Percentiles rank a stretch among this genome's conserved stretches.
phyloP scores from a whole-genome alignment of 306 rosid species.

The Quercus aquifolioides region DNA sequence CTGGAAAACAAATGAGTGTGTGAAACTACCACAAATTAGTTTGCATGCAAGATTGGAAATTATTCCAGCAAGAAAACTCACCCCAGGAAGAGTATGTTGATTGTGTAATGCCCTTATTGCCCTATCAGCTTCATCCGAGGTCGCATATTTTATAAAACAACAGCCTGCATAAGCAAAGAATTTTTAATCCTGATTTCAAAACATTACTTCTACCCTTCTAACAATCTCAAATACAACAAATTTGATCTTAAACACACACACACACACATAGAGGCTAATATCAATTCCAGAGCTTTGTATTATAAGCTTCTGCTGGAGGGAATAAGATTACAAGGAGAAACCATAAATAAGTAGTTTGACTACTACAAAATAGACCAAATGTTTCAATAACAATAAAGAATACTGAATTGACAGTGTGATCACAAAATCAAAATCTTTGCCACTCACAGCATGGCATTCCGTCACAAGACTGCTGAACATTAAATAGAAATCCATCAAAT shows the following conservation, averaged over 20 bases:
- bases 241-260: not conserved
- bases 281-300: not conserved
- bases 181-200: conserved; percentile 35
- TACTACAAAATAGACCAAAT: not conserved
- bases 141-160: conserved; percentile 91
- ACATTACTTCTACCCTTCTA: conserved; percentile 11
- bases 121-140: conserved; percentile 90
- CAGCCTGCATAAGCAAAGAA: conserved; percentile 79
- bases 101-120: conserved; percentile 94
- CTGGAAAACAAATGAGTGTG: conserved; percentile 42
- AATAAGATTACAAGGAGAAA: not conserved
- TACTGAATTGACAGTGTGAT: not conserved
- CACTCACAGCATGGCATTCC: not conserved
- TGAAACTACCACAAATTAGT: conserved; percentile 20
- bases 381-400: not conserved
- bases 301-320: not conserved
- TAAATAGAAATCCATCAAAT: not conserved
- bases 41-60: conserved; percentile 15
- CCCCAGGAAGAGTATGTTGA: conserved; percentile 95
- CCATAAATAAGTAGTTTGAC: not conserved
- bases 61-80: conserved; percentile 46
- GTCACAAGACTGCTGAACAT: not conserved
- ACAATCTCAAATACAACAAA: not conserved
- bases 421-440: not conserved
- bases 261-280: not conserved